Evolutionary conservation across 352 stramenopile species (phyloP).

Genomic region (Phytopythium mirpurense): DNA sequence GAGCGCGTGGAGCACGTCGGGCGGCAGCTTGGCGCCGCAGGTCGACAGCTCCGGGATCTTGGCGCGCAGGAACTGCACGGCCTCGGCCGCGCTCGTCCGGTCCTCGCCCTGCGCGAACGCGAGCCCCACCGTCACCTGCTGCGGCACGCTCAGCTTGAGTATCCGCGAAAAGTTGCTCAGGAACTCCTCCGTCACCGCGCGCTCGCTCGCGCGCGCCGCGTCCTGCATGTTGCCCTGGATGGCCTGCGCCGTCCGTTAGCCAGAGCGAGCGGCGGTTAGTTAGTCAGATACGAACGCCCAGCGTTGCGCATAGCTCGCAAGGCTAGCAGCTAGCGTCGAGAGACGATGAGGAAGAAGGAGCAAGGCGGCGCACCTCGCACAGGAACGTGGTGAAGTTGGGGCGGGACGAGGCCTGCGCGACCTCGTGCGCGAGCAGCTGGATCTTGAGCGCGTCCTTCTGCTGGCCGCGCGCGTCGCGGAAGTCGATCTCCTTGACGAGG

Average conservation of each 20-base stretch:
- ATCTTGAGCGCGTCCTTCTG: constrained; percentile 88
- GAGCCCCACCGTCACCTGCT: constrained; percentile 81
- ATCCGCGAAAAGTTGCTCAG: constrained; percentile 67
- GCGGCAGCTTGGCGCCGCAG: constrained; percentile 75
- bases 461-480: constrained; percentile 77
- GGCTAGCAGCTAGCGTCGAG: no score
- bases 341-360: no score
- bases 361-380: constrained; percentile 42
- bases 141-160: constrained; percentile 81
- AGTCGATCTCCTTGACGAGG: constrained; percentile 89
- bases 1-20: constrained; percentile 77
- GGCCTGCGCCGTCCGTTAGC: constrained; percentile 20
- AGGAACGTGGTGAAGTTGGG: constrained; percentile 90
- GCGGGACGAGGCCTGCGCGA: constrained; percentile 82
- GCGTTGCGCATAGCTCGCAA: no score
- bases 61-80: constrained; percentile 69
- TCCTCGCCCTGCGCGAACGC: constrained; percentile 78
- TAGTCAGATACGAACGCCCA: no score
- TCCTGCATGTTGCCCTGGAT: constrained; percentile 62
- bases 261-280: no score
- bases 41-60: constrained; percentile 85
- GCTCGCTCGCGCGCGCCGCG: constrained; percentile 19
- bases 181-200: constrained; percentile 75
- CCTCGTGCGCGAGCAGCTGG: constrained; percentile 86
- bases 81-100: constrained; percentile 42